Conservation (phyloP, 2,329 filamentous ascomycete genomes). For the Nigrospora oryzae region DNA sequence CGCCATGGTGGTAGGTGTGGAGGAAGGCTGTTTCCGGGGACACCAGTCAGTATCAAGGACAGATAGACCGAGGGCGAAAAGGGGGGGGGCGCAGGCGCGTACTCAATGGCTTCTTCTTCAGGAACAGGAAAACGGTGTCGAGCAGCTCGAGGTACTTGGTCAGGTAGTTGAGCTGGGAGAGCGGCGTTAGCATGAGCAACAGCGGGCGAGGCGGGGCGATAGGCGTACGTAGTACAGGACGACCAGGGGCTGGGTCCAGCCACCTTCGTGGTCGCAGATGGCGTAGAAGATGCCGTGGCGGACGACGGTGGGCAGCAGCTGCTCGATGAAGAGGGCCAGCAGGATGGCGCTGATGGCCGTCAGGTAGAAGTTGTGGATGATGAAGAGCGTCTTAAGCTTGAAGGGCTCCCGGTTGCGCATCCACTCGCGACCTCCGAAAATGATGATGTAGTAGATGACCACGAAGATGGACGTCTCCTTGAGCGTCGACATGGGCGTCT, state of each 20-base stretch:
- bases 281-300: conserved; percentile 79
- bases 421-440: conserved; percentile 84
- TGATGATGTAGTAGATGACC: conserved; percentile 82
- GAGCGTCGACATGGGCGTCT: conserved; percentile 85
- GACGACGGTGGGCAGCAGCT: conserved; percentile 75
- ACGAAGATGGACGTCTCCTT: conserved; percentile 75
- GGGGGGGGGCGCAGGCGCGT: conserved; percentile 18
- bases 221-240: conserved; percentile 88
- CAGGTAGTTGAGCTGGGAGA: conserved; percentile 79
- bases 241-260: conserved; percentile 90
- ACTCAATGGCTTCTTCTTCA: conserved; percentile 99
- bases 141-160: conserved; percentile 96
- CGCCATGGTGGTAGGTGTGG: conserved; percentile 97
- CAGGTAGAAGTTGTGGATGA: conserved; percentile 93
- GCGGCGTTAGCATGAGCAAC: too few relatives aligned
- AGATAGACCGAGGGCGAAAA: neutral
- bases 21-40: conserved; percentile 61
- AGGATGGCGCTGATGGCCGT: conserved; percentile 77
- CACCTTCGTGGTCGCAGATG: conserved; percentile 74
- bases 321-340: conserved; percentile 80
- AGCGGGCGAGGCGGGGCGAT: neutral
- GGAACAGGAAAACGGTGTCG: conserved; percentile 92
- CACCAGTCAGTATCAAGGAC: conserved; percentile 14
- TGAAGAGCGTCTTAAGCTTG: conserved; percentile 83
- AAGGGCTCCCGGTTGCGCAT: conserved; percentile 84